Evolutionary conservation across 2,329 filamentous ascomycete species (phyloP).

Genomic region (Amauroascus niger): DNA sequence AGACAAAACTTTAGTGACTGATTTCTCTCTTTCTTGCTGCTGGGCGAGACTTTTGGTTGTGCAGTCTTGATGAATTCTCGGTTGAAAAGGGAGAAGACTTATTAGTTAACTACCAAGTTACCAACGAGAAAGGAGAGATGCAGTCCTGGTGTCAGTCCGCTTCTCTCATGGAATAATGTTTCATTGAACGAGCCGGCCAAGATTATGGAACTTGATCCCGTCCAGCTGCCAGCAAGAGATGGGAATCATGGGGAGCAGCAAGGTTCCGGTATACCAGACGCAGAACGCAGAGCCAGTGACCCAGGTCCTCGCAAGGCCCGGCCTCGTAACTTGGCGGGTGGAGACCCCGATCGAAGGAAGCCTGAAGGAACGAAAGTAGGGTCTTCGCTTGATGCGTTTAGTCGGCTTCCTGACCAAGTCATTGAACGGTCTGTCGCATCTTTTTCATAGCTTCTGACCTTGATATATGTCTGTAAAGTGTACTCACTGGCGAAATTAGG

Average conservation of each 20-base stretch:
- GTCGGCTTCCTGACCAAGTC: slow-evolving; percentile 10
- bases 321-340: background rate
- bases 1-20: too few species aligned
- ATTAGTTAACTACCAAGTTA: too few species aligned
- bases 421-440: slow-evolving; percentile 17
- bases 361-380: background rate
- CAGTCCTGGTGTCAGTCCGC: background rate
- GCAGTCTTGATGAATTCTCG: too few species aligned
- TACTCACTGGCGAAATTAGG: slow-evolving; percentile 24
- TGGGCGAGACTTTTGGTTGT: too few species aligned
- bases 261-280: background rate
- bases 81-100: too few species aligned
- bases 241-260: slow-evolving; percentile 10
- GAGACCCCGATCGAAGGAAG: background rate
- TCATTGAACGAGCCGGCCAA: slow-evolving; percentile 4
- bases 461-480: background rate
- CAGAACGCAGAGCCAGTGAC: background rate
- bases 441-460: background rate
- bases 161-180: slow-evolving; percentile 11
- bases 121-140: background rate
- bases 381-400: slow-evolving; percentile 4
- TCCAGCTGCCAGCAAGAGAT: slow-evolving; percentile 9
- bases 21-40: too few species aligned
- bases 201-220: slow-evolving; percentile 16
- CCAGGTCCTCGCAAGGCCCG: background rate